Conservation (phyloP, 192 early-diverging fungal species). For the Mortierella antarctica region DNA sequence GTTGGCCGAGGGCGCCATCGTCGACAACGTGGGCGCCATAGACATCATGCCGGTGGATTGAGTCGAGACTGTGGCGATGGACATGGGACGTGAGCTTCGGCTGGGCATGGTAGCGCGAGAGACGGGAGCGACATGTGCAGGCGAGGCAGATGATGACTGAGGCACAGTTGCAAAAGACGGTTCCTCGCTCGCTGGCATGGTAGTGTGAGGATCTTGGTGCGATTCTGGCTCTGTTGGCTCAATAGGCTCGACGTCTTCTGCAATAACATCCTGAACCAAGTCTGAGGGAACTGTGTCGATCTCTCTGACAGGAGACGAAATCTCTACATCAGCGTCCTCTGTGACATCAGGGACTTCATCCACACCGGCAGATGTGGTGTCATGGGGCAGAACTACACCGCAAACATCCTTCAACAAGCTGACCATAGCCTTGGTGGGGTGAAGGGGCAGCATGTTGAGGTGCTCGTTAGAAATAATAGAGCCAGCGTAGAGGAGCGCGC, state of each 20-base stretch:
- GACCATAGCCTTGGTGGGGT: conserved; percentile 23
- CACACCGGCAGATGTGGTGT: background rate
- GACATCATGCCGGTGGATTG: conserved; percentile 47
- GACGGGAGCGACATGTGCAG: background rate
- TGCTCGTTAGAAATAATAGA: conserved; percentile 39
- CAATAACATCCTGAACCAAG: conserved; percentile 1
- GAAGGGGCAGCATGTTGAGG: conserved; percentile 19
- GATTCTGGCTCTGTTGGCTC: background rate
- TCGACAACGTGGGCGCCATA: conserved; percentile 39
- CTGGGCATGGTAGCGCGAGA: background rate
- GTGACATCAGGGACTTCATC: conserved; percentile 14
- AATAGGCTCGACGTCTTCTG: background rate
- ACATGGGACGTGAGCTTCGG: conserved; percentile 23
- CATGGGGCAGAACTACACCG: conserved; percentile 20
- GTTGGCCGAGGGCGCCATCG: conserved; percentile 29
- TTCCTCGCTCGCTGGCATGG: background rate
- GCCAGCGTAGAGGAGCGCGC: conserved; percentile 29
- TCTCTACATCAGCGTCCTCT: conserved; percentile 4
- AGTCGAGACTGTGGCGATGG: conserved; percentile 32
- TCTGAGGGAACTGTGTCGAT: background rate
- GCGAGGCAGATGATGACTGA: background rate
- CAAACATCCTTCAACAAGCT: conserved; percentile 24
- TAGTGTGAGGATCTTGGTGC: background rate
- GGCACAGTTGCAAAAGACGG: background rate
- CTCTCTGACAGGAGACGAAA: background rate